Base-by-base conservation (phyloP, 352 stramenopile species). In the Globisporangium paroecandrum region DNA sequence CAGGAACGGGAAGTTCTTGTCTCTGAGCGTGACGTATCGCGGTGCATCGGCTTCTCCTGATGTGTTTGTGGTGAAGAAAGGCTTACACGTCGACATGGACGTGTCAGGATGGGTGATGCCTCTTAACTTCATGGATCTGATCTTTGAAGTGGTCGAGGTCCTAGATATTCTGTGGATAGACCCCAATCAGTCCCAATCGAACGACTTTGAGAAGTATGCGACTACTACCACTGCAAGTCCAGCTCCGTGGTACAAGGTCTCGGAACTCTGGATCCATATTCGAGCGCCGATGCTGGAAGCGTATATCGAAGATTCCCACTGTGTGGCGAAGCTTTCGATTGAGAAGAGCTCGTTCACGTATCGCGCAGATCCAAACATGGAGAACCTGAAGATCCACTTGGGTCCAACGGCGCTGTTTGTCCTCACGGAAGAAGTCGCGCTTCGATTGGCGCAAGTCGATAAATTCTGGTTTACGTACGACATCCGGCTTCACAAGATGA, bases 301-400 rank as follows among this genome's bases (percentile, higher is more conserved):
- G 8, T 96, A 96, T 27, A 66, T 96, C 15, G 89, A 95, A 77
- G 89, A 96, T 70, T 89, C 82, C 25, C 83, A 96, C 54, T 95
- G 87, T 66, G 89, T 96, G 1, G 89, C 87, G 34, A 96, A 96
- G 56, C 73, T 95, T 13, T 89, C 87, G 3, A 75, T 96, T 34
- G 89, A 96, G 69, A 81, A 93, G 32, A 93, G 77, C 54, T 83
- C 82, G 10, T 87, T 89, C 8, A 76, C 74, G 9, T 94, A 89
- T 59, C 79, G 76, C 8, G 85, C 87, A 12, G 83, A 93, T 25
- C 65, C 85, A 18, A 69, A 69, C 43, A 71, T 81, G 34, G 89
- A 96, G 64, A 89, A 77, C 43, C 78, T 89, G 9, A 90, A 81
- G 57, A 71, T 95, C 12, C 72, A 89, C 54, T 65, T 96, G 12